Base-by-base conservation (phyloP, 176 grass and related monocot genomes). In the Zoysia japonica region DNA sequence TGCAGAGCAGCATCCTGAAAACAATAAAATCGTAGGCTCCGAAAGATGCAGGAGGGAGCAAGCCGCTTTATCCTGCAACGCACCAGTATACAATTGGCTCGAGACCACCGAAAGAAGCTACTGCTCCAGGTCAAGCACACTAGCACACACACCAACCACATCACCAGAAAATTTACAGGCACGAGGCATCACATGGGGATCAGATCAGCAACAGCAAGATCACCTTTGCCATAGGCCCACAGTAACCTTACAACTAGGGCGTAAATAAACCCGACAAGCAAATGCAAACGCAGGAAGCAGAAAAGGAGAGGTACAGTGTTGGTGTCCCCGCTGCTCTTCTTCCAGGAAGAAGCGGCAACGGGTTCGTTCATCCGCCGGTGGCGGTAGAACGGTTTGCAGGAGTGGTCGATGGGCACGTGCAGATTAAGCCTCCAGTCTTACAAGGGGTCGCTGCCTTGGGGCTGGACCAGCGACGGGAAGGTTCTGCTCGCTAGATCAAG, bases 351-450 rank as follows among this genome's bases (percentile, higher is more conserved):
- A 75, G 72, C n/a, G 4, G 71, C 2, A 13, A 54, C 80, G 71
- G 52, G 54, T 74, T 74, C 61, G 54, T 74, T 74, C 61, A 68
- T 53, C 77, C 3, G 36, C 35, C 5, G 36, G 62, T 70, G 44
- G 37, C 67, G 39, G 83, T 20, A 54, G 20, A 55, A 78, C 67
- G 1, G 67, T 14, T 64, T 78, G 83, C 77, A 81, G 84, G 84
- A 86, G 84, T 61, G 38, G 64, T 81, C 9, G 44, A 86, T 86
- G 84, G 84, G 84, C 84, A 76, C 84, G 78, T 86, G 84, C 84
- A 81, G 78, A 45, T 36, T 47, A 69, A n/a, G 45, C 68, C 64
- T 61, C 61, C 39, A 5, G 10, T n/a, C 62, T 86, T 72, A 86
- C 9, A 38, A 81, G 54, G 84, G 53, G 64, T 43, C 6, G 0